Evolutionary conservation across 768 basidiomycete genomes (phyloP).

Genomic region (Sporobolomyces pararoseus): DNA sequence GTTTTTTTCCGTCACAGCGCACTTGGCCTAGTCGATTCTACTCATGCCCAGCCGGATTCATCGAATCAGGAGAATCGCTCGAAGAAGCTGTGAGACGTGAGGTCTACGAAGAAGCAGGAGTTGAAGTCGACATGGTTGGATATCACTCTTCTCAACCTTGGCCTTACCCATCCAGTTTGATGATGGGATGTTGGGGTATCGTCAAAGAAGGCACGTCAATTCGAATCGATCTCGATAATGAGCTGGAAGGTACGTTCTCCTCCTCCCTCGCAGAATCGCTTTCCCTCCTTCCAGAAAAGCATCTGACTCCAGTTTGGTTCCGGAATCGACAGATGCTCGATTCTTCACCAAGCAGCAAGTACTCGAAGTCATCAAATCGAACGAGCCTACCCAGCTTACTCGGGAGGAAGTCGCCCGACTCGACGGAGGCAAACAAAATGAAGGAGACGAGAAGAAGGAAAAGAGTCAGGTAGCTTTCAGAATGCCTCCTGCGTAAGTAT

Average conservation of each 20-base stretch:
- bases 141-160: constrained; percentile 63
- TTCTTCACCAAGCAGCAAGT: constrained; percentile 82
- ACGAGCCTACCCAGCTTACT: constrained; percentile 29
- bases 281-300: not conserved
- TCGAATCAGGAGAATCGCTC: constrained; percentile 89
- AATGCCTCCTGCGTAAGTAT: constrained; percentile 42
- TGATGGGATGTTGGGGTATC: constrained; percentile 83
- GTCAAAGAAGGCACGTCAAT: constrained; percentile 71
- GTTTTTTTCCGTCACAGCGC: constrained; percentile 45
- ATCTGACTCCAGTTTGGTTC: too few relatives aligned
- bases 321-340: constrained; percentile 64
- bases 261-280: not conserved
- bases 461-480: constrained; percentile 27
- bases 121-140: constrained; percentile 73
- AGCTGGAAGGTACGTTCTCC: constrained; percentile 68
- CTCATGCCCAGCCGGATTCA: constrained; percentile 87
- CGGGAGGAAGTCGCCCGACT: constrained; percentile 42
- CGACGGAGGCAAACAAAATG: constrained; percentile 31
- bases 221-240: constrained; percentile 83
- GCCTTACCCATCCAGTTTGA: constrained; percentile 80
- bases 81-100: constrained; percentile 90
- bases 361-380: constrained; percentile 56
- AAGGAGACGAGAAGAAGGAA: constrained; percentile 8
- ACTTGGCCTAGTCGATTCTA: constrained; percentile 58
- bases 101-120: constrained; percentile 92